Conservation (phyloP, 139 green algal species). For the Nannochloris sp. region DNA sequence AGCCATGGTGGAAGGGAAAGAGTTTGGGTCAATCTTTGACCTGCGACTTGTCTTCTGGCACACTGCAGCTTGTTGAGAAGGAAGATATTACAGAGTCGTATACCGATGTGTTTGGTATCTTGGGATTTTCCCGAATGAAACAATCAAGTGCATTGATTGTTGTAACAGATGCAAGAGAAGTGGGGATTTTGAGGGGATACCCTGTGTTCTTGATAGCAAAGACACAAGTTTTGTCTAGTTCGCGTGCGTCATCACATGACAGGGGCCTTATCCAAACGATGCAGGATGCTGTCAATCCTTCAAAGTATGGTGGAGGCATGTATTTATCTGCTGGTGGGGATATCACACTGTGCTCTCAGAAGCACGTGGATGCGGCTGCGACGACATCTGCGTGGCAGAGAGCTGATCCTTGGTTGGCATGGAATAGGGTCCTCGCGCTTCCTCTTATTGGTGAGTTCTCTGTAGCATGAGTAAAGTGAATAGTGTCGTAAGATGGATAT, state of each 20-base stretch:
- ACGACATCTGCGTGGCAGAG: constrained; percentile 17
- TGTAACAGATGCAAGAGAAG: constrained; percentile 45
- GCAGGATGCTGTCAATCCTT: background rate
- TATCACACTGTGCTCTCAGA: constrained; percentile 65
- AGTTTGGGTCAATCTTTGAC: constrained; percentile 24
- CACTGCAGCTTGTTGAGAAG: constrained; percentile 23
- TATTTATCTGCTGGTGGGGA: constrained; percentile 67
- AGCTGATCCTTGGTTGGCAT: constrained; percentile 61
- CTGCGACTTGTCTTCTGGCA: constrained; percentile 33
- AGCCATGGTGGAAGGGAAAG: constrained; percentile 21
- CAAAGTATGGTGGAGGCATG: constrained; percentile 42
- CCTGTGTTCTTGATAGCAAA: constrained; percentile 43
- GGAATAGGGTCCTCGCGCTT: constrained; percentile 51
- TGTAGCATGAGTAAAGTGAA: constrained; percentile 21
- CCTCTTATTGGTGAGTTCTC: constrained; percentile 28
- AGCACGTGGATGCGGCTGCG: constrained; percentile 16
- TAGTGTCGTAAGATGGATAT: background rate
- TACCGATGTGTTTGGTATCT: constrained; percentile 29
- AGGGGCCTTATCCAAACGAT: background rate
- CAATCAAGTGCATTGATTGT: constrained; percentile 36
- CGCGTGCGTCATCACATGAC: no score
- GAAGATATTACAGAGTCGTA: constrained; percentile 16
- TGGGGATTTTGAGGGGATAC: constrained; percentile 36
- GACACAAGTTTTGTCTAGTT: constrained; percentile 39
- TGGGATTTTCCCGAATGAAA: constrained; percentile 36